phyloP scores from a whole-genome alignment of 495 filamentous ascomycete genomes.

The Letharia lupina region DNA sequence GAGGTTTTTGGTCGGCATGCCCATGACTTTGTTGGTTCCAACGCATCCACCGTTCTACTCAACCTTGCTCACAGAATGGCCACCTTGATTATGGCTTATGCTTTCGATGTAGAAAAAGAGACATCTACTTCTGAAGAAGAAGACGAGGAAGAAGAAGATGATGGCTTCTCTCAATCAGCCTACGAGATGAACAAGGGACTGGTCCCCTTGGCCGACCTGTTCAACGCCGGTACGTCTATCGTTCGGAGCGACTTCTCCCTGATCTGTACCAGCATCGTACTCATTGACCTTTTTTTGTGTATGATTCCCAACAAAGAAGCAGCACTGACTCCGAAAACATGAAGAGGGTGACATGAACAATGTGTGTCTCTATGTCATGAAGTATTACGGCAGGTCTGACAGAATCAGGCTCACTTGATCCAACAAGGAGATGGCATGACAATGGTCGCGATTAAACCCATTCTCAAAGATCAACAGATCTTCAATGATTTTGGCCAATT shows the following conservation, averaged over 20 bases:
- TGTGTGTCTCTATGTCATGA: constrained; percentile 32
- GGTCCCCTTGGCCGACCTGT: constrained; percentile 86
- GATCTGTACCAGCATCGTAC: not conserved
- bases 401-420: constrained; percentile 51
- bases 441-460: constrained; percentile 58
- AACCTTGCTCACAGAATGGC: constrained; percentile 68
- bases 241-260: not conserved
- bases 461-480: constrained; percentile 63
- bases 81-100: constrained; percentile 87
- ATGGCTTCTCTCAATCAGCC: constrained; percentile 60
- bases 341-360: constrained; percentile 61
- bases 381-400: constrained; percentile 2
- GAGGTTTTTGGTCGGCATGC: constrained; percentile 39
- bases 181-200: constrained; percentile 68
- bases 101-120: constrained; percentile 66
- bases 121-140: constrained; percentile 35
- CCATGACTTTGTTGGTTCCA: constrained; percentile 43
- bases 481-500: constrained; percentile 89
- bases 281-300: not conserved
- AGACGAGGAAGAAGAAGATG: constrained; percentile 46
- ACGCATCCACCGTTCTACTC: constrained; percentile 46
- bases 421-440: constrained; percentile 56
- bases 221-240: constrained; percentile 46
- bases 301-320: constrained; percentile 21
- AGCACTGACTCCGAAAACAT: constrained; percentile 24